Base-by-base conservation (phyloP, 106 monocot genomes). In the Iris macrosiphon region DNA sequence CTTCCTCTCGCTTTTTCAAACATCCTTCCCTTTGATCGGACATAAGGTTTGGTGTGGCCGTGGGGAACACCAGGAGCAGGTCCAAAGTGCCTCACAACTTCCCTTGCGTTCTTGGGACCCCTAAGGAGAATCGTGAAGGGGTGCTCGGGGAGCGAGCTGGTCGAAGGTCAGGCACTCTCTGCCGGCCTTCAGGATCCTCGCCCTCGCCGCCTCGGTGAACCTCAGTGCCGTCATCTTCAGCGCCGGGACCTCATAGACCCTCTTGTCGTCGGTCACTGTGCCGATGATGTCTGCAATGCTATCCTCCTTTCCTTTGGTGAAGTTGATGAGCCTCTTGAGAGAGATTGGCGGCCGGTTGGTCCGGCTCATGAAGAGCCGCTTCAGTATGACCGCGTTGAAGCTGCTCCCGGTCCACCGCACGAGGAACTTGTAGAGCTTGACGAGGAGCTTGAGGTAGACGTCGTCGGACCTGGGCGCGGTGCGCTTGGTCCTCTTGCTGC, bases 361-460 rank as follows among this genome's bases (percentile, higher is more conserved):
- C 40, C 44, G 60, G 59, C 77, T 78, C 77, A 78, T 78, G 42
- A 60, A 78, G 4, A 78, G 55, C 66, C 77, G 52, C 50, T 78
- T 78, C 25, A 62, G 28, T 22, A 78, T 67, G 3, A 72, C 66
- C 3, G 55, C 65, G 49, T 78, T 78, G 46, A 78, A 78, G 26
- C 56, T 41, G 61, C 71, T 72, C 6, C 56, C 74, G 9, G 74
- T 74, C 42, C 74, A 67, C 61, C 74, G 42, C 21, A 67, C 67
- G 28, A 74, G 49, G 27, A 74, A 74, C 43, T 67, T 21, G 67
- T 74, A 74, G 1, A 74, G 54, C 87, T 92, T 92, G 44, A 92
- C 79, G 42, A 93, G 77, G 41, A 93, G 88, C 72, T 93, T 93
- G 28, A 93, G 93, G 61, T 93, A 93, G 24, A 93, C 65, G 78